phyloP scores from a whole-genome alignment of 2,329 filamentous ascomycete genomes.

The Emergomyces pasteurianus region DNA sequence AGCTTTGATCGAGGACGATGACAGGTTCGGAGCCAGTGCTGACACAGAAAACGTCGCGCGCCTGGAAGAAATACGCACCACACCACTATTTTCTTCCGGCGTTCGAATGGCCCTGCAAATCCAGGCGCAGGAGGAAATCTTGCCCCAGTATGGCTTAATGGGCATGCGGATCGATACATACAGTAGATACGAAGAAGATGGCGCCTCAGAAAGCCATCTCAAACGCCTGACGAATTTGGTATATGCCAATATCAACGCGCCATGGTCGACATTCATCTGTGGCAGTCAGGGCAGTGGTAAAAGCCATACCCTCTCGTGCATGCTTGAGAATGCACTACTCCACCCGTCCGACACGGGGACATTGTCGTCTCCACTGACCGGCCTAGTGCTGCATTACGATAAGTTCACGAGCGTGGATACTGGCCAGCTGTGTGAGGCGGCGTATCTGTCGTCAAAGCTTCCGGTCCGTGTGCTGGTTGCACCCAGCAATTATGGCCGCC shows the following conservation, averaged over 20 bases:
- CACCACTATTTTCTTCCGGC: conserved; percentile 11
- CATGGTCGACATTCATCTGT: conserved; percentile 50
- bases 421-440: conserved; percentile 42
- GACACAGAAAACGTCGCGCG: background rate
- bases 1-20: conserved; percentile 4
- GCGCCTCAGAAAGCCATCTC: background rate
- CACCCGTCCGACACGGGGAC: conserved; percentile 25
- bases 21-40: conserved; percentile 4
- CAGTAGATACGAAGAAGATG: conserved; percentile 7
- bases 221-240: conserved; percentile 12
- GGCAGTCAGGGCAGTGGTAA: conserved; percentile 53
- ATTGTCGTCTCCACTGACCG: conserved; percentile 38
- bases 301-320: conserved; percentile 46
- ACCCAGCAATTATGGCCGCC: conserved; percentile 33
- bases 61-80: conserved; percentile 9
- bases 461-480: conserved; percentile 42
- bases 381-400: conserved; percentile 47
- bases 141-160: conserved; percentile 18
- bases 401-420: conserved; percentile 28
- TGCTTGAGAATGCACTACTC: conserved; percentile 38
- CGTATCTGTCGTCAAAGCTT: conserved; percentile 39
- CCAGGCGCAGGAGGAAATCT: background rate
- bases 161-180: conserved; percentile 13
- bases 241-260: conserved; percentile 40
- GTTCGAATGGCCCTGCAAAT: background rate